Evolutionary conservation across 1,139 yeast genomes (phyloP).

Genomic region (Hemisphaericaspora xylofermentans): DNA sequence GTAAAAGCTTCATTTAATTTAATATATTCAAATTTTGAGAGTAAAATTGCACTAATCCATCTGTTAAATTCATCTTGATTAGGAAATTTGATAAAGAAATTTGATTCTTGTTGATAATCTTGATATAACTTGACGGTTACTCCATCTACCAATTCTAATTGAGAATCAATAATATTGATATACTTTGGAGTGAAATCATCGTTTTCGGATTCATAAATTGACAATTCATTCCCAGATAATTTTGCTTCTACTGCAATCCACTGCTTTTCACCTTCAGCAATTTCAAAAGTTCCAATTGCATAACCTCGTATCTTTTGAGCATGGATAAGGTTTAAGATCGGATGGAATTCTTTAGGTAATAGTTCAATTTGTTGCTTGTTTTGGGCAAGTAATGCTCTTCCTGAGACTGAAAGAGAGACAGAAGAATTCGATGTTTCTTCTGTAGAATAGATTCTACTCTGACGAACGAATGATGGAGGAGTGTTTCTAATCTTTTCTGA

Average conservation of each 20-base stretch:
- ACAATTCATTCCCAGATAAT: slow-evolving; percentile 52
- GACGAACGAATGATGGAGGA: slow-evolving; percentile 42
- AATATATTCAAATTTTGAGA: slow-evolving; percentile 50
- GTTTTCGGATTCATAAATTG: slow-evolving; percentile 43
- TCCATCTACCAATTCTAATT: slow-evolving; percentile 23
- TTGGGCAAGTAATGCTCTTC: slow-evolving; percentile 20
- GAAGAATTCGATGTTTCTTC: slow-evolving; percentile 16
- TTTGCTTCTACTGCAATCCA: slow-evolving; percentile 46
- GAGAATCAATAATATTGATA: slow-evolving; percentile 50
- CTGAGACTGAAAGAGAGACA: slow-evolving; percentile 13
- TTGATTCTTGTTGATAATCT: slow-evolving; percentile 36
- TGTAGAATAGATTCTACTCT: slow-evolving; percentile 33
- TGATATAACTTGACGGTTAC: slow-evolving; percentile 37
- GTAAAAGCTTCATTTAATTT: slow-evolving; percentile 57
- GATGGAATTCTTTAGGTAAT: slow-evolving; percentile 40
- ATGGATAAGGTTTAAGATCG: slow-evolving; percentile 41
- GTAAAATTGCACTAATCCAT: slow-evolving; percentile 48
- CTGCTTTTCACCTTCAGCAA: slow-evolving; percentile 14
- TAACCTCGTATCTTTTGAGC: slow-evolving; percentile 44
- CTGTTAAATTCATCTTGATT: slow-evolving; percentile 31
- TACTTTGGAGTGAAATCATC: slow-evolving; percentile 46
- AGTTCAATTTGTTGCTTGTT: slow-evolving; percentile 25
- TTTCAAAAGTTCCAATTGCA: slow-evolving; percentile 32
- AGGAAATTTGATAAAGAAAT: slow-evolving; percentile 33
- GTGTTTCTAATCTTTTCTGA: slow-evolving; percentile 34